phyloP scores from a whole-genome alignment of 176 grass and related monocot genomes.

The Puya raimondii region DNA sequence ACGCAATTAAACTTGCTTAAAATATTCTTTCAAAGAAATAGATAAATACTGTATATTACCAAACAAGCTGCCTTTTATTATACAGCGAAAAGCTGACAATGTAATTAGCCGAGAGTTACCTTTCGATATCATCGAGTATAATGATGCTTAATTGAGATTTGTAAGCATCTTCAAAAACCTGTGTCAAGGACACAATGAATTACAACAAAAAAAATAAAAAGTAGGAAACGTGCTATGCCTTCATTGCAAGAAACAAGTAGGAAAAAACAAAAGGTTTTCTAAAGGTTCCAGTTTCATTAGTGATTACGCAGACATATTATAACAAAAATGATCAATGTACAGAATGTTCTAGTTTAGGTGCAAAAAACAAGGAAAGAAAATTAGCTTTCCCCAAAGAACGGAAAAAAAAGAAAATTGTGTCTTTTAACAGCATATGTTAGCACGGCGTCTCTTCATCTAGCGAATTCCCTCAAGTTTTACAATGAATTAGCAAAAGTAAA shows the following conservation, averaged over 20 bases:
- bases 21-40: not conserved
- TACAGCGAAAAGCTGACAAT: not conserved
- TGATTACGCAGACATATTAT: no score
- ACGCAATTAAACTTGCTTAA: not conserved
- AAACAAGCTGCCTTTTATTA: not conserved
- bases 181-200: not conserved
- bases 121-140: conserved; percentile 92
- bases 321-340: no score
- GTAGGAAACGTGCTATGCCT: no score
- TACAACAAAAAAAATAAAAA: no score
- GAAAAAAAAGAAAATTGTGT: not conserved
- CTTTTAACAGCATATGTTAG: no score
- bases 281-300: no score
- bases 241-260: no score
- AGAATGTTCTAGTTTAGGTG: no score
- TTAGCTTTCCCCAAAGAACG: not conserved
- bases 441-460: no score
- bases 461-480: no score
- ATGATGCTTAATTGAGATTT: conserved; percentile 95
- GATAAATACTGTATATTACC: not conserved
- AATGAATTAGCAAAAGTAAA: no score
- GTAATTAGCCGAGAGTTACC: conserved; percentile 7
- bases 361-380: not conserved
- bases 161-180: conserved; percentile 99
- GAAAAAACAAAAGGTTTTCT: no score